Percentiles rank a stretch among this genome's conserved stretches.
Conservation (phyloP, 2,329 filamentous ascomycete genomes). For the Fusarium camptoceras region DNA sequence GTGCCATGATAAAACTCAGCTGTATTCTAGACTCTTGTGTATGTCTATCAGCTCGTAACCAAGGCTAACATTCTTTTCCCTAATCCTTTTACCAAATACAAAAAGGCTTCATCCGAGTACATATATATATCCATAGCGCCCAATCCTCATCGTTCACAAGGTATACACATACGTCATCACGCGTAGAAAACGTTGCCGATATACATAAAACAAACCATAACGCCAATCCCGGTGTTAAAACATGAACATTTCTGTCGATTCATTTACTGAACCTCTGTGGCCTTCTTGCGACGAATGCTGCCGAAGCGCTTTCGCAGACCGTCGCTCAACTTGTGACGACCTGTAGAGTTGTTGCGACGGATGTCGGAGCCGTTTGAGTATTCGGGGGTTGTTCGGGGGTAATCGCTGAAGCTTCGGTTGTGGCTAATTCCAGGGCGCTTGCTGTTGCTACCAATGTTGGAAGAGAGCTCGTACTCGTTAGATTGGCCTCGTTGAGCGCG, state of each 20-base stretch:
- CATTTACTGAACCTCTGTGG: constrained; percentile 20
- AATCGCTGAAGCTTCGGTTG: constrained; percentile 60
- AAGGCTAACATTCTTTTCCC: constrained; percentile 1
- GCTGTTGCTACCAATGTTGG: constrained; percentile 44
- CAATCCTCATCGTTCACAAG: constrained; percentile 6
- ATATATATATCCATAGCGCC: constrained; percentile 16
- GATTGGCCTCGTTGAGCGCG: constrained; percentile 50
- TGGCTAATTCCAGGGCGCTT: constrained; percentile 47
- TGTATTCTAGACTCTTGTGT: not conserved
- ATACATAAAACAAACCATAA: constrained; percentile 3
- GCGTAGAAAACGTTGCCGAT: not conserved
- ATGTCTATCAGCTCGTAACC: constrained; percentile 1
- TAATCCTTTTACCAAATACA: constrained; percentile 6
- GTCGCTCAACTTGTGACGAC: constrained; percentile 58
- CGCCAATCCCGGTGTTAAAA: constrained; percentile 18
- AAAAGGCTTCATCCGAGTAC: not conserved
- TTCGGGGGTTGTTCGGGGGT: constrained; percentile 43
- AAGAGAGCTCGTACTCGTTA: constrained; percentile 63
- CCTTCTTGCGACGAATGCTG: constrained; percentile 62
- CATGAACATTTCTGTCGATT: not conserved
- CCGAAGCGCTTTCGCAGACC: constrained; percentile 67
- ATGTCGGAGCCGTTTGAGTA: constrained; percentile 46
- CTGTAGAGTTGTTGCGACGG: constrained; percentile 56
- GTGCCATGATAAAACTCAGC: not conserved
- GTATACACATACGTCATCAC: constrained; percentile 20